Conservation (phyloP, 257 asterid species). For the Fraxinus cuspidata region DNA sequence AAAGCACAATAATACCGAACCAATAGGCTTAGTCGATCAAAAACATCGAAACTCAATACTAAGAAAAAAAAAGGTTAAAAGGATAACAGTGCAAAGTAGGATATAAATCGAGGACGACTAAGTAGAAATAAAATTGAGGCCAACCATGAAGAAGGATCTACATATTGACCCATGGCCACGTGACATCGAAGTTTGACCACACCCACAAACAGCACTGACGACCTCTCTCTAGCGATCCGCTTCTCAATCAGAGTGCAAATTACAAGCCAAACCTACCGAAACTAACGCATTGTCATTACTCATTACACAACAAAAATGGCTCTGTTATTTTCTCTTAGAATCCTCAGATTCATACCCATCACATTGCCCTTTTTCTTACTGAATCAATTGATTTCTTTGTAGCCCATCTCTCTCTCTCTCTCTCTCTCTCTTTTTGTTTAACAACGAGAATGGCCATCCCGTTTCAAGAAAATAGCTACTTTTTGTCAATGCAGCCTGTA, state of each 20-base stretch:
- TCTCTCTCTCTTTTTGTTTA: neutral
- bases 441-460: slow-evolving; percentile 16
- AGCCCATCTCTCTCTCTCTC: neutral
- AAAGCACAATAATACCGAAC: too few species aligned
- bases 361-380: neutral
- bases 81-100: too few species aligned
- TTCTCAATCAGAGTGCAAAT: slow-evolving; percentile 1
- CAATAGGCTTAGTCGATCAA: too few species aligned
- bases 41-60: too few species aligned
- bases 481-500: neutral
- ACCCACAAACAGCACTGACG: slow-evolving; percentile 13
- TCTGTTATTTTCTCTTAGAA: neutral
- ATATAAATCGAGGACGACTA: too few species aligned
- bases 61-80: too few species aligned
- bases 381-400: neutral
- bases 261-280: neutral
- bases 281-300: neutral
- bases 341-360: slow-evolving; percentile 9
- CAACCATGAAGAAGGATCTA: too few species aligned
- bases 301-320: slow-evolving; percentile 8
- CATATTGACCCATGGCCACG: neutral
- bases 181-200: slow-evolving; percentile 11
- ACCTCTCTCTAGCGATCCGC: slow-evolving; percentile 23
- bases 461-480: slow-evolving; percentile 4
- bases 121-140: too few species aligned